These are phyloP conservation scores for Sugiyamaella chiloensis DNA, from an alignment of 805 yeast species.

Conservation along the genomic window DNA sequence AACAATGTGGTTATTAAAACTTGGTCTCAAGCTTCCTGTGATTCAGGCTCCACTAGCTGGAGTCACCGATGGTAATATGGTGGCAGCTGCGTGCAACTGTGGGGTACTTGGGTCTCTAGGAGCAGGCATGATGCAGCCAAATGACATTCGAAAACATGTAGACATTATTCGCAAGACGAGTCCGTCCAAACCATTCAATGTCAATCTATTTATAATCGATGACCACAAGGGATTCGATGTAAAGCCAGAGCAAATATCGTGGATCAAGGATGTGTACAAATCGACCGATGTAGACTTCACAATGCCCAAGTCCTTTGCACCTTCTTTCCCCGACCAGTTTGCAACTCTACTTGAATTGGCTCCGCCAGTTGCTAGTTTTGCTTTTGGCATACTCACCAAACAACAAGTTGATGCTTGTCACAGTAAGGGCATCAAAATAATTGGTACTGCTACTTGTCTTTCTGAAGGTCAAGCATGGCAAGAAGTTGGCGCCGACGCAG, in stretches of 20 bases:
- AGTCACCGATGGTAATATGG: constrained; percentile 44
- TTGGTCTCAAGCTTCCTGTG: constrained; percentile 25
- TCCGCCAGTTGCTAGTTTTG: constrained; percentile 52
- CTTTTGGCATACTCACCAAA: constrained; percentile 47
- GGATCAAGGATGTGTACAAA: constrained; percentile 17
- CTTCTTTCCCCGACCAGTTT: constrained; percentile 22
- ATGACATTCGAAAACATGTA: constrained; percentile 16
- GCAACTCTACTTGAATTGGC: constrained; percentile 21
- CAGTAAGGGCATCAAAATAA: constrained; percentile 39
- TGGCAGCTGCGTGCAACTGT: constrained; percentile 39
- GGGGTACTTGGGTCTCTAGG: constrained; percentile 56
- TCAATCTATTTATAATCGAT: constrained; percentile 25
- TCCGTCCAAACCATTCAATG: constrained; percentile 19
- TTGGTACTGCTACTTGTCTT: constrained; percentile 47
- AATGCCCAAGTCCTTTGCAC: constrained; percentile 15
- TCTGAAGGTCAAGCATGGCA: constrained; percentile 39
- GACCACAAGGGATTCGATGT: background rate
- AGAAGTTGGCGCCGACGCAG: constrained; percentile 43
- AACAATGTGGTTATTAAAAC: background rate
- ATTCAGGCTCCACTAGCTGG: constrained; percentile 65
- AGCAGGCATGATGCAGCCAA: constrained; percentile 31
- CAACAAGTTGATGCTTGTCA: constrained; percentile 37
- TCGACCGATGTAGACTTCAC: constrained; percentile 4
- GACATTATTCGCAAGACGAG: constrained; percentile 13
- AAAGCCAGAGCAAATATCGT: constrained; percentile 4